Base-by-base conservation (phyloP, 2,329 filamentous ascomycete genomes). In the Penicillium sclerotigenum region DNA sequence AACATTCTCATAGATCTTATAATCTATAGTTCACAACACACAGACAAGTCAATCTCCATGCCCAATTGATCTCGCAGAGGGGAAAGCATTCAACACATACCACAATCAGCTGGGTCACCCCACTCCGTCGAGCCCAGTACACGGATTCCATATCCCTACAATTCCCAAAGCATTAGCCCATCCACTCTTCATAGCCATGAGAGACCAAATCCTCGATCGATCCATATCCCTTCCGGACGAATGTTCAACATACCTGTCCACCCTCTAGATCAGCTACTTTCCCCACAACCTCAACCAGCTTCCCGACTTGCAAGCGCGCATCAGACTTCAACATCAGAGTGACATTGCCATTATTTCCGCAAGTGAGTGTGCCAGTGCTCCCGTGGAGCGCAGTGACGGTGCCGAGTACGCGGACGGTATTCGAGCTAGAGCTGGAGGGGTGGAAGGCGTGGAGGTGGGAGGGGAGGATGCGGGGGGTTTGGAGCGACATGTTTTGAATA, bases 381-480 rank as follows among this genome's bases (percentile, higher is more conserved):
- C 92, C 92, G 49, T 87, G 87, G 24, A 97, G 80, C 67, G 94
- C 87, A 4, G 84, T 83, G 45, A 97, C 91, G 67, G 88, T 91
- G 67, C 94, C 94, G 5, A 96, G 81, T 53, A 97, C 80, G 66
- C 91, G 91, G 60, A 97, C 89, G 59, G 89, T 74, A 54, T 66
- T 65, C 29, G 65, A 59, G 55, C 60, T 64, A 26, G 67, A 55
- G 55, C 65, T 67, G 45, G 73, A 83, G 63, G 81, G 80, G 63
- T 86, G 81, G 77, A 92, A 96, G 68, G 81, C 81, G 71, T 91
- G 85, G 56, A 97, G 87, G 75, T 93, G 89, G 38, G 82, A 78
- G 51, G 89, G 88, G 46, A 89, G 90, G 72, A 97, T 85, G 73
- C 94, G 91, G 29, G 94, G 93, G 47, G 91, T 86, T 66, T 87